Base-by-base conservation (phyloP, 441 rosid species). In the Gossypium schwendimanii region DNA sequence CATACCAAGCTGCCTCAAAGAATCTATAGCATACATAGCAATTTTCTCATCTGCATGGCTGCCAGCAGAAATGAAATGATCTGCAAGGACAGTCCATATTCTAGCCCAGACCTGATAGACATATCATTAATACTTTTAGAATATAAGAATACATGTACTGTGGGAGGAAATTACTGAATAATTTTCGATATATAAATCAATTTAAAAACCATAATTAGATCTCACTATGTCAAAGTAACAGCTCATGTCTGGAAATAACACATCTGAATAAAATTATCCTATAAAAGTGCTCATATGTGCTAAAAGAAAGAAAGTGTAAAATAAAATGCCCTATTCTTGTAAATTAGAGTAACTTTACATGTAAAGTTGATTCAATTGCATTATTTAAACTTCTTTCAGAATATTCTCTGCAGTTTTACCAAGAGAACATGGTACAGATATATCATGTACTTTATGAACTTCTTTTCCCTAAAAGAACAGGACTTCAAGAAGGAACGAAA, bases 21-120 rank as follows among this genome's bases (percentile, higher is more conserved):
- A 96, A 91, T 96, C 99, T 81, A 96, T 93, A 69, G 99, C 96
- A 81, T 96, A 93, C 99, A 91, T 93, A 5, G 98, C 94, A 85
- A 96, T 89, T 86, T 96, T 93, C 86, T 93, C 94, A 80, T 96
- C 99, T 59, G 72, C 93, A 81, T 96, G 98, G 83, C 98, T 93
- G 73, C 99, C 99, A 66, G 99, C 99, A 80, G 94, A 79, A 78
- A 96, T 93, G 75, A 96, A 96, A 94, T 96, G 99, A 78, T 91
- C 92, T 75, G 98, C 98, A 63, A 96, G 87, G 80, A 96, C 98
- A 79, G 83, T 86, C 99, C 99, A 96, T 78, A 96, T 96, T 87
- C 93, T 87, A 75, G 99, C 98, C 99, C 99, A 96, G 69, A 96
- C 99, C 99, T 96, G 88, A 74, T 76, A 75, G 80, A 74, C 62